phyloP scores from a whole-genome alignment of 495 filamentous ascomycete species.

The Thermothielavioides terrestris region DNA sequence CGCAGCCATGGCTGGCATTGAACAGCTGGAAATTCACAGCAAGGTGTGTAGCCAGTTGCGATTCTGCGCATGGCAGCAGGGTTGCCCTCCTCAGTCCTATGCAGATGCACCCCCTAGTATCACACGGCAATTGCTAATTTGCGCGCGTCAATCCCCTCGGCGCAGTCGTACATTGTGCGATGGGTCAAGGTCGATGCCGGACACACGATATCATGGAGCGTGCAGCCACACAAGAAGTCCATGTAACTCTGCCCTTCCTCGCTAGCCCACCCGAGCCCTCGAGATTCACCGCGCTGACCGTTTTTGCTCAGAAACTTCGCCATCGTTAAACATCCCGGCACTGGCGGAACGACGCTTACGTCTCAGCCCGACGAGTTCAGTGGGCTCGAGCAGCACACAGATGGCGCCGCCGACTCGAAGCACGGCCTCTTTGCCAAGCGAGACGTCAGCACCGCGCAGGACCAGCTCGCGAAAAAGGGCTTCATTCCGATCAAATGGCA shows the following conservation, averaged over 20 bases:
- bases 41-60: conserved; percentile 55
- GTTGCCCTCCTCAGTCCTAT: conserved; percentile 3
- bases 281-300: neutral
- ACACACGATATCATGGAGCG: conserved; percentile 94
- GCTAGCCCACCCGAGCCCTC: neutral
- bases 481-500: conserved; percentile 81
- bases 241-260: conserved; percentile 42
- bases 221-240: conserved; percentile 95
- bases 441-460: conserved; percentile 57
- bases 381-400: conserved; percentile 36
- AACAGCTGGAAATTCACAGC: conserved; percentile 95
- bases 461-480: conserved; percentile 76
- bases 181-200: conserved; percentile 87
- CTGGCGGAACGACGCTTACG: conserved; percentile 47
- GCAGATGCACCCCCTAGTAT: neutral
- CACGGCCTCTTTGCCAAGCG: conserved; percentile 33
- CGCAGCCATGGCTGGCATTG: conserved; percentile 75
- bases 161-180: conserved; percentile 89
- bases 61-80: no score
- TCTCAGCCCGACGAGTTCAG: conserved; percentile 40
- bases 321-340: conserved; percentile 90
- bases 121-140: conserved; percentile 3
- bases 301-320: conserved; percentile 66
- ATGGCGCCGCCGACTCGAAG: conserved; percentile 34
- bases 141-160: neutral